phyloP scores from a whole-genome alignment of 1,284 basidiomycete genomes.

The Trichosporon ovoides region DNA sequence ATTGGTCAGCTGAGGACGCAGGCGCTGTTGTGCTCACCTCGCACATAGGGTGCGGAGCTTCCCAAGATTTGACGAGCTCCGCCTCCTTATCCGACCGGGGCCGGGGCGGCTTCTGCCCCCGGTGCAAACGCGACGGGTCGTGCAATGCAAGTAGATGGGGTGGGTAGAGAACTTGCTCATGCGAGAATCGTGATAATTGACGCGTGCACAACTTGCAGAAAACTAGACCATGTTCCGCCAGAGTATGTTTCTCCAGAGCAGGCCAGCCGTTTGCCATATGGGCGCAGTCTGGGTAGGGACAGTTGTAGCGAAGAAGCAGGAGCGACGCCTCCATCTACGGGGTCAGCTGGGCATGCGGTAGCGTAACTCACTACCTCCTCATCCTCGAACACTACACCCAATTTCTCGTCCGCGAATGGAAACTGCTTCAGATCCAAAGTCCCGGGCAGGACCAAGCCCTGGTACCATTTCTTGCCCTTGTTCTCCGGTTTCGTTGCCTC shows the following conservation, averaged over 20 bases:
- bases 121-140: constrained; percentile 64
- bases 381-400: constrained; percentile 81
- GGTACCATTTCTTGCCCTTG: constrained; percentile 40
- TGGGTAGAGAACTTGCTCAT: constrained; percentile 86
- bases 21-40: constrained; percentile 51
- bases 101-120: constrained; percentile 46
- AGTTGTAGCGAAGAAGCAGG: constrained; percentile 82
- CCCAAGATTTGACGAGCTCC: constrained; percentile 45
- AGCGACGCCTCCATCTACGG: constrained; percentile 79
- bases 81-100: constrained; percentile 39
- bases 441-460: constrained; percentile 38
- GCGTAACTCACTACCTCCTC: constrained; percentile 60
- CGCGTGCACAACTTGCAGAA: constrained; percentile 87
- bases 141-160: constrained; percentile 66
- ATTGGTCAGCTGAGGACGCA: constrained; percentile 36
- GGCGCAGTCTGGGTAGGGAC: constrained; percentile 72
- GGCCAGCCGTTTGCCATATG: constrained; percentile 82
- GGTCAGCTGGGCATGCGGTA: neutral
- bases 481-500: constrained; percentile 36
- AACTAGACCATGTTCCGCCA: constrained; percentile 60
- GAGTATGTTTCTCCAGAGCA: constrained; percentile 64
- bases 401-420: constrained; percentile 66
- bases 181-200: constrained; percentile 89
- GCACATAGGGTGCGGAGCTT: constrained; percentile 50
- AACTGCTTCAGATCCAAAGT: constrained; percentile 41